A percentile compares a stretch with the other conserved stretches of the same genome.
Conservation (phyloP, 2,329 filamentous ascomycete species). For the Pleoardoris graminearum region DNA sequence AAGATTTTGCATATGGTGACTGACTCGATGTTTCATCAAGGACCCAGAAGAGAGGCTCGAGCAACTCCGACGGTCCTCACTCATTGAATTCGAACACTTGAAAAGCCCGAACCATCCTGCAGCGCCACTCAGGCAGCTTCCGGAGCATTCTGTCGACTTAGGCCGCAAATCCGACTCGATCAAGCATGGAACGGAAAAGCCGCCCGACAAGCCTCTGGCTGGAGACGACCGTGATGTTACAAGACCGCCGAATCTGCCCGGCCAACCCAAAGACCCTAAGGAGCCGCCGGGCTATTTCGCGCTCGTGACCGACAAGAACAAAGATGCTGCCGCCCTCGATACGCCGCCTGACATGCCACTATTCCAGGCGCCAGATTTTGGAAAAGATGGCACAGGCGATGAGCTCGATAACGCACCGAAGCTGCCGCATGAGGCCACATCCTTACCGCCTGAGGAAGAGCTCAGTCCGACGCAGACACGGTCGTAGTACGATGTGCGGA, state of each 20-base stretch:
- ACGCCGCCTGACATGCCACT: slow-evolving; percentile 17
- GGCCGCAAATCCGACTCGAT: slow-evolving; percentile 14
- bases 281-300: not conserved
- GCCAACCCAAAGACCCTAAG: not conserved
- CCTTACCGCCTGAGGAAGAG: slow-evolving; percentile 12
- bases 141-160: slow-evolving; percentile 40
- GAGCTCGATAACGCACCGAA: slow-evolving; percentile 5
- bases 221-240: not conserved
- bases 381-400: slow-evolving; percentile 13
- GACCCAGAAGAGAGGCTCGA: slow-evolving; percentile 53
- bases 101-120: slow-evolving; percentile 38
- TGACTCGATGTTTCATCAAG: slow-evolving; percentile 43
- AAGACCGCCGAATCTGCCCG: not conserved
- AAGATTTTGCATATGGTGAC: slow-evolving; percentile 21
- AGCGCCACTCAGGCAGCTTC: slow-evolving; percentile 38
- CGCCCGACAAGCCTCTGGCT: not conserved
- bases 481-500: not conserved
- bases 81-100: slow-evolving; percentile 48
- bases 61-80: slow-evolving; percentile 50
- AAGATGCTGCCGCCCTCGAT: not conserved
- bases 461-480: slow-evolving; percentile 22
- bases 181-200: not conserved
- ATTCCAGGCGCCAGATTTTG: slow-evolving; percentile 32
- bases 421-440: slow-evolving; percentile 2
- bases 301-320: not conserved